These are phyloP conservation scores for Aspergillus floridensis DNA, from an alignment of 2,329 filamentous ascomycete species.

Conservation along the genomic window DNA sequence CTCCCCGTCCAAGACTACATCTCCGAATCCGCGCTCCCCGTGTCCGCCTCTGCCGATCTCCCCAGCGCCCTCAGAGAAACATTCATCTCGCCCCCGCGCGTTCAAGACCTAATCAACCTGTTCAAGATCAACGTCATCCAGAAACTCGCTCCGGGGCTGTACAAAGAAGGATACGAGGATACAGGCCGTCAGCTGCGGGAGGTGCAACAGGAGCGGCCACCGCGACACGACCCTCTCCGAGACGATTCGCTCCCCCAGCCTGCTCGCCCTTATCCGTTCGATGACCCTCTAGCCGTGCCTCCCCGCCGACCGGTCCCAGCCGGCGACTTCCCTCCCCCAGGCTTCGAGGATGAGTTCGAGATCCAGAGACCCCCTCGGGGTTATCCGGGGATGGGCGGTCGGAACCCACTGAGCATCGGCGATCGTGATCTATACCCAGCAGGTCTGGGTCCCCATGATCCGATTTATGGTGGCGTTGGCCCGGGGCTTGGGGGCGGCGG, in stretches of 20 bases:
- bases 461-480: conserved; percentile 66
- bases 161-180: conserved; percentile 72
- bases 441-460: conserved; percentile 80
- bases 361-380: conserved; percentile 66
- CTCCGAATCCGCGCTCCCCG: conserved; percentile 58
- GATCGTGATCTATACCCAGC: conserved; percentile 85
- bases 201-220: conserved; percentile 43
- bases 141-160: conserved; percentile 72
- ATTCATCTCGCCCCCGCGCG: conserved; percentile 70
- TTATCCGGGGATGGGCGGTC: conserved; percentile 43
- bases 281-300: conserved; percentile 61
- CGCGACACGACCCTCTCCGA: conserved; percentile 48
- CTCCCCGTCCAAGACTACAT: conserved; percentile 72
- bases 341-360: conserved; percentile 91
- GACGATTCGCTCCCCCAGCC: conserved; percentile 58
- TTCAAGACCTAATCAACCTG: conserved; percentile 67
- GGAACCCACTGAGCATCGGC: conserved; percentile 68
- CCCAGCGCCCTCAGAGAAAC: conserved; percentile 50
- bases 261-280: conserved; percentile 65
- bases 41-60: conserved; percentile 38
- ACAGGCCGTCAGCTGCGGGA: conserved; percentile 47
- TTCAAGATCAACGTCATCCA: conserved; percentile 81
- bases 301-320: conserved; percentile 64
- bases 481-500: conserved; percentile 61
- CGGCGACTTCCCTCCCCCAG: conserved; percentile 78